Conservation (phyloP, 192 early-diverging fungal genomes). For the Polychytrium aggregatum region DNA sequence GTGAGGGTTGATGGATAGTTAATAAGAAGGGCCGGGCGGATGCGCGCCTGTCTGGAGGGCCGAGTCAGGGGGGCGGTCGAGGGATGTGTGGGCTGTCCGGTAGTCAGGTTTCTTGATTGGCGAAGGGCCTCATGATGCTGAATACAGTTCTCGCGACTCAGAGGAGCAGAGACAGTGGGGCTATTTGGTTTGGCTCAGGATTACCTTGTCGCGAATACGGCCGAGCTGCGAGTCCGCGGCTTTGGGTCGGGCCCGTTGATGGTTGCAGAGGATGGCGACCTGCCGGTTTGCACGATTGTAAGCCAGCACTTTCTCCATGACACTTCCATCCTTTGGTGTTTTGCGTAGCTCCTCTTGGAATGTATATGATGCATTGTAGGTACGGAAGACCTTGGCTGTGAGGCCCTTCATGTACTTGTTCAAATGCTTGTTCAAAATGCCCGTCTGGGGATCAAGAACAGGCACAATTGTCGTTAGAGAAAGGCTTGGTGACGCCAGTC, state of each 20-base stretch:
- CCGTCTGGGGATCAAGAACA: conserved; percentile 37
- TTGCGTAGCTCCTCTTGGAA: conserved; percentile 78
- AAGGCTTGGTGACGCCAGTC: too few species aligned
- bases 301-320: conserved; percentile 77
- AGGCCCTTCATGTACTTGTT: conserved; percentile 77
- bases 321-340: conserved; percentile 55
- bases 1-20: too few species aligned
- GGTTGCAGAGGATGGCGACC: conserved; percentile 96
- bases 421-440: conserved; percentile 79
- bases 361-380: conserved; percentile 88
- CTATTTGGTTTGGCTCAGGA: too few species aligned
- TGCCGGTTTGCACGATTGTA: conserved; percentile 93
- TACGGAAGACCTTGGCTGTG: conserved; percentile 98
- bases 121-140: too few species aligned
- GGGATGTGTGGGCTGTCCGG: too few species aligned
- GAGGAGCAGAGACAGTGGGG: too few species aligned
- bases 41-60: too few species aligned
- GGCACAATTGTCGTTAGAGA: neutral
- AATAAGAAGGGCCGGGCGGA: too few species aligned
- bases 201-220: conserved; percentile 70
- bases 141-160: too few species aligned
- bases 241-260: conserved; percentile 84
- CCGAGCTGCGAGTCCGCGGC: conserved; percentile 63
- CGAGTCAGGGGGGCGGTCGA: too few species aligned
- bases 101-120: too few species aligned